Evolutionary conservation across 495 filamentous ascomycete genomes (phyloP), one percentile per base, ranked within the genome.

Genomic region (Neurospora sp.): DNA sequence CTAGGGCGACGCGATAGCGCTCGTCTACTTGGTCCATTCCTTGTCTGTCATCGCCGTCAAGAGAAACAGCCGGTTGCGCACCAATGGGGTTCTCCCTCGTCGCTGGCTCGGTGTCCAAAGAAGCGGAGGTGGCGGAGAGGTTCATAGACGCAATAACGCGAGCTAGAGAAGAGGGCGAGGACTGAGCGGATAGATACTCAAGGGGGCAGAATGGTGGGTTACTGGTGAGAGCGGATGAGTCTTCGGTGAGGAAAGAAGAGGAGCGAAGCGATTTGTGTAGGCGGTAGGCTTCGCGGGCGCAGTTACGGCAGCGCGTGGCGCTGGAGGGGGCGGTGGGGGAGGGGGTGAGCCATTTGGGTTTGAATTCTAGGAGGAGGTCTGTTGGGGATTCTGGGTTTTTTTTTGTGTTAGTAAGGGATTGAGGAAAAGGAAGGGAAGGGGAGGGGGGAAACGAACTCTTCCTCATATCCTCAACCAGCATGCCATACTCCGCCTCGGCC

Each of bases 281-380:
- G 72, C 87, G 88, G 82, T 87, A 85, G 9, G 90, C 89, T 53
- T 90, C 83, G 22, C 93, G 79, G 3, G 96, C 96, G 79, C 96
- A 99, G 1, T 92, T 97, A 6, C 96, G 90, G 80, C 96, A 99
- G 35, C 94, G 85, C 27, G 78, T 86, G 18, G 92, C 86, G 6
- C 81, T 75, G 0, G 75, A 7, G 2, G 94, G 94, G 0, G 94
- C 94, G 35, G 88, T 89, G 2, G 92, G 93, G 1, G 93, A 96
- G 74, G 95, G 94, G 7, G 86, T 78, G 2, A 98, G 88, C 96
- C 96, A 99, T 80, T 99, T 99, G 7, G 95, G 94, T 77, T 99
- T 99, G 76, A 98, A 89, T 80, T 99, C 93, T 31, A 94, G 81
- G 1, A 89, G 77, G 0, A 85, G 80, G 22, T 88, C 83, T 22